A percentile compares a stretch with the other conserved stretches of the same genome.
phyloP scores from a whole-genome alignment of 2,329 filamentous ascomycete species.

The Botrytis hyacinthi region DNA sequence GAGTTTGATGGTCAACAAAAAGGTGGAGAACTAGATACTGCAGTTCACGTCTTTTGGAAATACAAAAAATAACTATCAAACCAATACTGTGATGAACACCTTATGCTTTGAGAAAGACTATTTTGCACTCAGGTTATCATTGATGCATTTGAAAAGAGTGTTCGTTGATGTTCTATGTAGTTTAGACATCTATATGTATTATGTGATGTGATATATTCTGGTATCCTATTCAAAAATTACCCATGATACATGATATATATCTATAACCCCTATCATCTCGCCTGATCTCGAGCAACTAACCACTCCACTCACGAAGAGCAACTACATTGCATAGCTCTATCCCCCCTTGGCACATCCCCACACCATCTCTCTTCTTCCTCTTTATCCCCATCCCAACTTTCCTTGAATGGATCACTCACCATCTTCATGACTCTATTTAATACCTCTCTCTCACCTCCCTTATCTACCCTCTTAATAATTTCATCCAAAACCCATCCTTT shows the following conservation, averaged over 20 bases:
- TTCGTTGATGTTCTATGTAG: neutral
- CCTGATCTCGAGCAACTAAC: neutral
- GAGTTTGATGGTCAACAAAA: conserved; percentile 6
- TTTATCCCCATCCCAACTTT: conserved; percentile 71
- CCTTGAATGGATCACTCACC: conserved; percentile 79
- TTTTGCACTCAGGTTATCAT: neutral
- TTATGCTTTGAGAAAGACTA: neutral
- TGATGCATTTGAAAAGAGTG: neutral
- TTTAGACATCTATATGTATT: neutral
- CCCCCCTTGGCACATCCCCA: conserved; percentile 75
- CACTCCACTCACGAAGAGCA: conserved; percentile 70
- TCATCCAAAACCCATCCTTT: conserved; percentile 92
- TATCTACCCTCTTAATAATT: conserved; percentile 84
- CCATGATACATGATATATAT: neutral
- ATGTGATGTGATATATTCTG: neutral
- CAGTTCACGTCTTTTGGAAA: neutral
- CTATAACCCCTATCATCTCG: neutral
- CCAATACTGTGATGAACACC: neutral
- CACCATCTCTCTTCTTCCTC: conserved; percentile 77
- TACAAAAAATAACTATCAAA: neutral
- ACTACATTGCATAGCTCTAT: conserved; percentile 86
- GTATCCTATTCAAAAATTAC: neutral
- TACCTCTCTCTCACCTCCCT: conserved; percentile 76
- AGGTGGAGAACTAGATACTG: neutral
- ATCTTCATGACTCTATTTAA: conserved; percentile 77